Evolutionary conservation across 495 filamentous ascomycete species (phyloP), one percentile per base, ranked within the genome.

Genomic region (Penicillium bialowiezense): DNA sequence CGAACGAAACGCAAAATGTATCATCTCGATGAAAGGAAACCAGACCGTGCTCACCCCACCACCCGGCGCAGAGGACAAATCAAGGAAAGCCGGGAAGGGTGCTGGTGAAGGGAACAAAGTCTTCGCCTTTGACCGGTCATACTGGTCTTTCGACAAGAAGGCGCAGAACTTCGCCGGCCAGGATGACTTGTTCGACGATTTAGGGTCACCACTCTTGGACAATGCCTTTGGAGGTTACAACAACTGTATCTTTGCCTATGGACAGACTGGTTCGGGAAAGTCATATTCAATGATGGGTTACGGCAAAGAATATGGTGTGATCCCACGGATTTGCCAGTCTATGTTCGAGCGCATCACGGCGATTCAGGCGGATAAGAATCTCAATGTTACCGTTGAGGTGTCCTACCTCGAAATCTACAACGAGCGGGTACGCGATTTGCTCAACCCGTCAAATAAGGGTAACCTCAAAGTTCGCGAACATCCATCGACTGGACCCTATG

Each of bases 251-350:
- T 99, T 99, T 71, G 95, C 95, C 3, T 99, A 99, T 64, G 95
- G 95, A 33, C 95, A 99, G 71, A 99, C 95, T 8, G 95, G 95
- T 52, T 97, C 92, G 14, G 95, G 95, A 62, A 99, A 99, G 69
- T 95, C 90, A 19, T 97, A 99, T 63, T 96, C 91, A 41, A 99
- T 99, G 95, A 97, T 97, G 95, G 93, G 93, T 17, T 97, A 97
- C 72, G 93, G 95, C 44, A 86, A 92, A 66, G 95, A 97, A 58
- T 82, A 87, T 40, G 95, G 95, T 72, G 91, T 99, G 39, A 97
- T 99, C 52, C 95, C 95, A n/a, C 86, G 81, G 54, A 97, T 99
- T 69, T 99, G 95, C 62, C 88, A 91, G 72, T 85, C 95, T 50
- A 97, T 97, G 93, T 97, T 97, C 68, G 80, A 86, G 61, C 79